Base-by-base conservation (phyloP, 2,329 filamentous ascomycete genomes). In the Colletotrichum eremochloae region DNA sequence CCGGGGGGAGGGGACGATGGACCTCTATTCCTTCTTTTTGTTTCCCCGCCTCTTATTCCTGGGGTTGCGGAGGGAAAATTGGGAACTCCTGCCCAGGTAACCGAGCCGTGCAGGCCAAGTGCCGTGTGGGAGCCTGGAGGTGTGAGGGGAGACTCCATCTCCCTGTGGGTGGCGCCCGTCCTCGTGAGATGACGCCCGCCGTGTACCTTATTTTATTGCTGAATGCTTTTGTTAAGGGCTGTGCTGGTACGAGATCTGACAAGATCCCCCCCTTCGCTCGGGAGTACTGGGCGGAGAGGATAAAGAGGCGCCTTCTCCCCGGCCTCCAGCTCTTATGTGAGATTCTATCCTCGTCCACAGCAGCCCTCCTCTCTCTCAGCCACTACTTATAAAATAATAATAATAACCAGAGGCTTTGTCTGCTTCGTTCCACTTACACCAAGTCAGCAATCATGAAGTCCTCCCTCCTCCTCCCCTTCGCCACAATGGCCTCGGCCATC, bases 401-500 rank as follows among this genome's bases (percentile, higher is more conserved):
- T 48, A 11, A 20, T 33, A 53, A 53, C 5, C 14, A 20, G 29
- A 33, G 24, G 50, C 14, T 9, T 20, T 9, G 50, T 31, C 29
- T 33, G 50, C 56, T 62, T 36, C 46, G 42, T 67, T 15, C n/a
- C 31, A 40, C 55, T 46, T 42, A 33, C 20, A 52, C 50, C 20
- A 31, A 64, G 61, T 6, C 61, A 24, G 24, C 24, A 57, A 74
- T 11, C 24, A 79, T 78, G 77, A 76, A 76, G 73, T 71, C 60
- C 24, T 36, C 73, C 7, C n/a, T 65, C 42, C 40, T 74, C 66
- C 60, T 77, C 53, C 70, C 74, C 68, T 61, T 76, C 20, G 65
- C 66, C 62, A 67, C 76, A 46, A 46, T 77, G 71, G 75, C 73
- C 48, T 60, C 75, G 52, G 78, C 78, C 68, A 72, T 76, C 63